Evolutionary conservation across 495 filamentous ascomycete species (phyloP), one percentile per base, ranked within the genome.

Genomic region (Bacidia rubella): DNA sequence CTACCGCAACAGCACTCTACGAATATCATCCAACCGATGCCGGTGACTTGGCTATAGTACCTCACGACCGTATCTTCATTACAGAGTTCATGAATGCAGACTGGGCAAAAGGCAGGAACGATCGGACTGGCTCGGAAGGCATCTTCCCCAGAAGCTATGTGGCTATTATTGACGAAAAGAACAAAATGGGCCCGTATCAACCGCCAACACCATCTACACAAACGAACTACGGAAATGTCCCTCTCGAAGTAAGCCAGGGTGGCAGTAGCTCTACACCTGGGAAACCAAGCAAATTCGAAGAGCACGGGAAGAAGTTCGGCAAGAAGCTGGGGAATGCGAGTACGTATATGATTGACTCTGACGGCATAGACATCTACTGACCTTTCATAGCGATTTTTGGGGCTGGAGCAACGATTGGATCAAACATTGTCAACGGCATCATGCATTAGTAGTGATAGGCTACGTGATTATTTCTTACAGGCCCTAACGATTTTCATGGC

Each of bases 71-170:
- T 21, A 72, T 98, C 57, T 74, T 78, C 46, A 83, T 98, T 23
- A 72, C 77, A 45, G 86, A 95, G 64, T 87, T 95, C 68, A 87
- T 93, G 80, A 97, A 96, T 59, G 80, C 79, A 19, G 92, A 98
- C 61, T 98, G 92, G 93, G 71, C 54, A 50, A 70, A 61, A 69
- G 92, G 92, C 50, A 78, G 78, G 23, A 88, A 92, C 64, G 68
- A 78, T 57, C 80, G 86, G 11, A 94, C 86, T 15, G 84, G 82
- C 27, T 65, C 76, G 56, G 85, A 90, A 66, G 92, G 92, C 51
- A 88, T 96, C 59, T 96, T 98, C 74, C 90, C 92, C 20, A 74
- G 80, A 43, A 83, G 73, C 62, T 96, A 95, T 56, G 90, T 98
- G n/a, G 77, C 77, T 44, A 70, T 82, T 21, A 61, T 73, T 4